Conservation (phyloP, 306 rosid species). For the Vigna mungo region DNA sequence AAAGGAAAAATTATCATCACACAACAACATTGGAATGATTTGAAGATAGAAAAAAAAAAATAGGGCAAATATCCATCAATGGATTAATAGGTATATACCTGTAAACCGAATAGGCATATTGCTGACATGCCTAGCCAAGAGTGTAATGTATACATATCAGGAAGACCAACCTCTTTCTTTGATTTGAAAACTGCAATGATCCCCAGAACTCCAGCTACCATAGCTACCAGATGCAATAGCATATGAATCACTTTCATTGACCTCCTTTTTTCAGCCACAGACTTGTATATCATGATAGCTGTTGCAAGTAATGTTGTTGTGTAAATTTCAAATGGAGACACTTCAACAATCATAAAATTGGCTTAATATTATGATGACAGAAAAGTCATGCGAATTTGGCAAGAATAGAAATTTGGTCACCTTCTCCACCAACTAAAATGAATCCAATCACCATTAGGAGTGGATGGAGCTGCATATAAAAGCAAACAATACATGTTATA, state of each 20-base stretch:
- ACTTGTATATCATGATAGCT: conserved; percentile 72
- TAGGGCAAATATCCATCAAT: no score
- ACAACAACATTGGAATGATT: no score
- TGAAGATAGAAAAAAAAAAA: not conserved
- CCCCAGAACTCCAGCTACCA: conserved; percentile 61
- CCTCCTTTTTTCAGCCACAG: conserved; percentile 47
- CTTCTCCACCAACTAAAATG: conserved; percentile 75
- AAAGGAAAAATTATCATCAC: not conserved
- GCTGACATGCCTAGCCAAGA: conserved; percentile 81
- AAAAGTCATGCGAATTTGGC: not conserved
- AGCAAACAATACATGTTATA: not conserved
- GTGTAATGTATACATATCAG: conserved; percentile 60
- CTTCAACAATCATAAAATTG: not conserved
- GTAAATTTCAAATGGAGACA: not conserved
- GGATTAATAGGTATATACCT: conserved; percentile 49
- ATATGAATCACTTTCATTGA: conserved; percentile 58
- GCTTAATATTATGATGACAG: no score
- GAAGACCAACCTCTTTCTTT: conserved; percentile 29
- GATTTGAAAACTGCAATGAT: conserved; percentile 54
- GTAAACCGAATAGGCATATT: conserved; percentile 59
- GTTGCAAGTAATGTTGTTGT: conserved; percentile 30
- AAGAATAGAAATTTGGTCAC: conserved; percentile 40
- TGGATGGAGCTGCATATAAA: conserved; percentile 64
- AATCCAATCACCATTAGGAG: conserved; percentile 71
- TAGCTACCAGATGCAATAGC: conserved; percentile 62